These are phyloP conservation scores for Tricholoma furcatifolium DNA, from an alignment of 768 basidiomycete species.

Conservation along the genomic window DNA sequence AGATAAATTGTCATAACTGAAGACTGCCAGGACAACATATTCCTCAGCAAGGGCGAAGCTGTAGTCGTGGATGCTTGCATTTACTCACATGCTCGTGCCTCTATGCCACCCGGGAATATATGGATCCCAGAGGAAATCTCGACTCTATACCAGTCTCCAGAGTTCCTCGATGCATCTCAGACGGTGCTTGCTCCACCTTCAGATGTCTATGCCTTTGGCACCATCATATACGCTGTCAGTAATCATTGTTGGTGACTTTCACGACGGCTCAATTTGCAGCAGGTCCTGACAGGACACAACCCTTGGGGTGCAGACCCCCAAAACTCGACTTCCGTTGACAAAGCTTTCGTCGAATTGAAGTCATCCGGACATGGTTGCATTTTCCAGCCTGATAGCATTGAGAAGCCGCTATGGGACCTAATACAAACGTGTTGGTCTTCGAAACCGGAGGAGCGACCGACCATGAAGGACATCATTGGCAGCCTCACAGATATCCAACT, in stretches of 20 bases:
- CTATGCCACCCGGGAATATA: not conserved
- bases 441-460: not conserved
- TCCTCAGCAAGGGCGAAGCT: conserved; percentile 6
- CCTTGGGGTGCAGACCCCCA: not conserved
- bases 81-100: conserved; percentile 1
- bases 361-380: not conserved
- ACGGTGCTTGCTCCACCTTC: conserved; percentile 6
- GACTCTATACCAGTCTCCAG: conserved; percentile 13
- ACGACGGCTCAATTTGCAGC: not conserved
- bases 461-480: conserved; percentile 5
- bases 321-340: not conserved
- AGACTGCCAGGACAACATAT: conserved; percentile 10
- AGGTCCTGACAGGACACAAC: conserved; percentile 13
- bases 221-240: conserved; percentile 12
- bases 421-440: conserved; percentile 6
- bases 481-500: conserved; percentile 9
- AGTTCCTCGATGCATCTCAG: not conserved
- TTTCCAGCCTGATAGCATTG: not conserved
- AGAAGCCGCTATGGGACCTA: conserved; percentile 1
- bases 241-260: not conserved
- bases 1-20: not conserved
- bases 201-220: conserved; percentile 15
- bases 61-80: conserved; percentile 9
- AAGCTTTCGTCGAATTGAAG: not conserved
- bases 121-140: not conserved